Base-by-base conservation (phyloP, 2,329 filamentous ascomycete genomes). In the Exserohilum turcica region DNA sequence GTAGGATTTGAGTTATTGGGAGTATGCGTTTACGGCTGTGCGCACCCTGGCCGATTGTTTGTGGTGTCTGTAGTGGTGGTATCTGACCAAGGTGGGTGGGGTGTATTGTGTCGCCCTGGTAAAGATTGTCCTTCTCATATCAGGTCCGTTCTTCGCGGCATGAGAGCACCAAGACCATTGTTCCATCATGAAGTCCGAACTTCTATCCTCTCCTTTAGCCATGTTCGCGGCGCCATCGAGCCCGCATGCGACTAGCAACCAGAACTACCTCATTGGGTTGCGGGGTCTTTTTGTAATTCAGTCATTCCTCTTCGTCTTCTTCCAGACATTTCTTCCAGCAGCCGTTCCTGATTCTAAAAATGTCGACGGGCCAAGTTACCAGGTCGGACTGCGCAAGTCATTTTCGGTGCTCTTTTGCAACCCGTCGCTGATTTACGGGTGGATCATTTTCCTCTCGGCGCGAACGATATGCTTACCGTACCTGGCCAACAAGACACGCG, bases 401-500 rank as follows among this genome's bases (percentile, higher is more conserved):
- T 67, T 81, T 35, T 77, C 75, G 0, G 74, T 79, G 12, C 63
- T 80, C 3, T 73, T 79, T 52, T 79, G 77, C 76, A 79, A 80
- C 54, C 69, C 76, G 29, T 71, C 73, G 28, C 65, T 80, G 52
- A 75, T 81, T 46, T 77, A 77, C 64, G 76, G 75, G 18, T 76
- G 74, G 66, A 73, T 80, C 62, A 75, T 81, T 54, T 68, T 79
- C 19, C 66, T 81, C 16, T 79, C 77, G 3, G 77, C 76, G 6
- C 75, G 79, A 9, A 74, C 74, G 9, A 71, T 77, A 19, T 72
- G 70, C 29, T 67, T 80, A 2, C 75, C 76, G 3, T 81, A 78
- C 49, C 66, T 81, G 29, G 57, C 57, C 12, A 63, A 74, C 27
- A 71, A 74, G 0, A 70, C 62, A 3, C 69, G 72, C 35, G 57